Conservation (phyloP, 2,329 filamentous ascomycete genomes). For the Verticillium longisporum region DNA sequence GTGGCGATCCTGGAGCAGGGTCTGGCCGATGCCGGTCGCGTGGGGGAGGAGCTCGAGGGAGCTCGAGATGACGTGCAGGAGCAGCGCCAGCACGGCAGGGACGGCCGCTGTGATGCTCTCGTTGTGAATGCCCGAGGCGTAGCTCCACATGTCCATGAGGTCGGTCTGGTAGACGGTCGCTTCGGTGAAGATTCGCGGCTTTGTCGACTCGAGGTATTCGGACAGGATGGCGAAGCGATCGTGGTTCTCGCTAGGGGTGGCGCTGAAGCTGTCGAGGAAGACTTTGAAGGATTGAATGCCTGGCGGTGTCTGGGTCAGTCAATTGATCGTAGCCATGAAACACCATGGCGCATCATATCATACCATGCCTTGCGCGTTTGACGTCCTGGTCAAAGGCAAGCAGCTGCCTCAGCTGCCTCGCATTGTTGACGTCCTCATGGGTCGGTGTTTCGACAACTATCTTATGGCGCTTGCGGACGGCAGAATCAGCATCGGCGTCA, state of each 20-base stretch:
- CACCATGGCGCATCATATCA: slow-evolving; percentile 9
- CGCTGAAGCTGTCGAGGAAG: slow-evolving; percentile 61
- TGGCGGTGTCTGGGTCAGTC: slow-evolving; percentile 19
- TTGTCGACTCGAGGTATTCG: slow-evolving; percentile 58
- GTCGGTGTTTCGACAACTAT: slow-evolving; percentile 50
- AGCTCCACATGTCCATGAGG: slow-evolving; percentile 82
- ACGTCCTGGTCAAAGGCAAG: slow-evolving; percentile 67
- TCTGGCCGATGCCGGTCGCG: slow-evolving; percentile 73
- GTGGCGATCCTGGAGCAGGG: slow-evolving; percentile 73
- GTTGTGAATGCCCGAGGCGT: slow-evolving; percentile 71
- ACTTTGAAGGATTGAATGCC: slow-evolving; percentile 63
- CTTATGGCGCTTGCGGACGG: slow-evolving; percentile 47
- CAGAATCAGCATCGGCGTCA: slow-evolving; percentile 30
- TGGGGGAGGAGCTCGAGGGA: slow-evolving; percentile 68
- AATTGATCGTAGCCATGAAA: background rate
- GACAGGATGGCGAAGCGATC: slow-evolving; percentile 53
- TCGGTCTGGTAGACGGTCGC: slow-evolving; percentile 63
- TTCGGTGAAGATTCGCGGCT: slow-evolving; percentile 35
- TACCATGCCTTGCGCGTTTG: slow-evolving; percentile 59
- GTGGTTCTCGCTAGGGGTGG: slow-evolving; percentile 36
- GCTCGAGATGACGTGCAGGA: slow-evolving; percentile 71
- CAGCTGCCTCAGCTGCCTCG: slow-evolving; percentile 61
- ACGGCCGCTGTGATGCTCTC: slow-evolving; percentile 76
- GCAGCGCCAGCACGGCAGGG: slow-evolving; percentile 71
- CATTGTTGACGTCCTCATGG: slow-evolving; percentile 54